Evolutionary conservation across 768 basidiomycete genomes (phyloP).

Genomic region (Boletus rufocinnamomeus): DNA sequence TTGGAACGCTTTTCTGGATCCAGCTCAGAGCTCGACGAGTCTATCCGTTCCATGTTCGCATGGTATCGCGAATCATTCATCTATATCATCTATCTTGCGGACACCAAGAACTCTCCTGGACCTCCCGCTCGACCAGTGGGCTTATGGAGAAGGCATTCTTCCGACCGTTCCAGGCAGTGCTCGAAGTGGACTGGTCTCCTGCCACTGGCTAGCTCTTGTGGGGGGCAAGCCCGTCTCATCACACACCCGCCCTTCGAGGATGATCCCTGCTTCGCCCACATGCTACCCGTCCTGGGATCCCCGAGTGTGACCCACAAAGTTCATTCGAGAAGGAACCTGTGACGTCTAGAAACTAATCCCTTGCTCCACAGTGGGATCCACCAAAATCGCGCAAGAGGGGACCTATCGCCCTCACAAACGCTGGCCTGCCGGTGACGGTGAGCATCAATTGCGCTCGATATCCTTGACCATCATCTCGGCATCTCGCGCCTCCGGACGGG

Average conservation of each 20-base stretch:
- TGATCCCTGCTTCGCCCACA: background rate
- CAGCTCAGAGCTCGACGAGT: no score
- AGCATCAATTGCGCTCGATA: background rate
- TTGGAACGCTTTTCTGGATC: background rate
- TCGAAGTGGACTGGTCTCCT: no score
- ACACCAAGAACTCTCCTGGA: conserved; percentile 1
- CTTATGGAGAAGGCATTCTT: background rate
- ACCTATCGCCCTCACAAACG: background rate
- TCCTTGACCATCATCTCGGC: background rate
- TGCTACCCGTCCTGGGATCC: background rate
- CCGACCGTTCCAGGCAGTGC: background rate
- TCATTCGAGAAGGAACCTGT: background rate
- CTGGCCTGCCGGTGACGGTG: background rate
- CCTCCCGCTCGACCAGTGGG: conserved; percentile 19
- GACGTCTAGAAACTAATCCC: background rate
- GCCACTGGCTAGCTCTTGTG: background rate
- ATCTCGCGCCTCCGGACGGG: no score
- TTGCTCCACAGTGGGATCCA: no score
- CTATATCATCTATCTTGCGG: conserved; percentile 17
- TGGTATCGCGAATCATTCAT: conserved; percentile 22
- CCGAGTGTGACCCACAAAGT: background rate
- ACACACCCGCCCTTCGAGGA: background rate
- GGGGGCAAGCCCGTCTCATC: background rate
- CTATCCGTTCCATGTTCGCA: no score
- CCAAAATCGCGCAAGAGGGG: background rate